Conservation (phyloP, 2,329 filamentous ascomycete genomes). For the Aspergillus viridinutans region DNA sequence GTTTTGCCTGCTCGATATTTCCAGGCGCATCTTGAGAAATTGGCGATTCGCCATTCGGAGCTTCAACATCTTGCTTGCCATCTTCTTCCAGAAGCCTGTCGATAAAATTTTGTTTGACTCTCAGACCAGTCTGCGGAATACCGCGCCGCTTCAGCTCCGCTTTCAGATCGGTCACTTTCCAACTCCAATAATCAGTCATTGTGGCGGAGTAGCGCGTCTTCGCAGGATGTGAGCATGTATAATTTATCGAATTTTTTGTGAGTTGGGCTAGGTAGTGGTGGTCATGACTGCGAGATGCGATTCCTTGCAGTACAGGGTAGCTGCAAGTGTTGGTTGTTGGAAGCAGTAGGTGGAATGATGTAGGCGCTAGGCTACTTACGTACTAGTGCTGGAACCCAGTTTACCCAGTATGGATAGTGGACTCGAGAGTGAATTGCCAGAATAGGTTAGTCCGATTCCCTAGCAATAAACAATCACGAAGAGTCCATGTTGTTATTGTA, state of each 20-base stretch:
- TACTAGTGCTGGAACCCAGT: neutral
- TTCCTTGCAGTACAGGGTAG: conserved; percentile 9
- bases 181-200: conserved; percentile 54
- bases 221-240: conserved; percentile 3
- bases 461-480: neutral
- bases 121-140: conserved; percentile 65
- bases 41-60: conserved; percentile 18
- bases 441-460: neutral
- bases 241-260: neutral
- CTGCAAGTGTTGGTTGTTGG: conserved; percentile 1
- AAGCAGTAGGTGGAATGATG: conserved; percentile 11
- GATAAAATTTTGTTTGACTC: conserved; percentile 62
- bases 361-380: conserved; percentile 10
- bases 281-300: conserved; percentile 11
- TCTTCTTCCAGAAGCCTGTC: conserved; percentile 55
- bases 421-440: neutral
- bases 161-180: conserved; percentile 72
- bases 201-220: conserved; percentile 10
- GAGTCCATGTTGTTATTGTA: neutral
- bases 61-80: conserved; percentile 28
- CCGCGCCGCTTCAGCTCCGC: conserved; percentile 68
- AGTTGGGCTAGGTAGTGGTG: conserved; percentile 1
- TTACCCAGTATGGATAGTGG: neutral
- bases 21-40: conserved; percentile 13
- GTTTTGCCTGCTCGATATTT: conserved; percentile 8